These are phyloP conservation scores for Hymenoscyphus infarciens DNA, from an alignment of 2,329 filamentous ascomycete species.

Conservation along the genomic window DNA sequence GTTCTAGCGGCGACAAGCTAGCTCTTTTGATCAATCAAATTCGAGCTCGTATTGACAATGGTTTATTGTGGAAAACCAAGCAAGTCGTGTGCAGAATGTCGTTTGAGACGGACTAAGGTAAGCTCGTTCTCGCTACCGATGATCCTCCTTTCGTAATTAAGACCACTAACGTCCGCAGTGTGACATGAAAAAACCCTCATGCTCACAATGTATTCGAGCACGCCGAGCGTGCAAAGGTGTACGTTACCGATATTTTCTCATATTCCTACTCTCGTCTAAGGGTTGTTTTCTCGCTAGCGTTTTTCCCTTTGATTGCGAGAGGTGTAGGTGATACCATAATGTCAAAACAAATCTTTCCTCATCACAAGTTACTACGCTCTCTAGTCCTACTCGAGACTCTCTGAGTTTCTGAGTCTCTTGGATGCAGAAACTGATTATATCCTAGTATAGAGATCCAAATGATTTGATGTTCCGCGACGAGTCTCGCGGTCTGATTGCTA, in stretches of 20 bases:
- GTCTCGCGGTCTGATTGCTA: slow-evolving; percentile 35
- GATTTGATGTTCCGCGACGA: slow-evolving; percentile 58
- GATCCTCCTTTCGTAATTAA: neutral
- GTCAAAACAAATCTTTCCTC: neutral
- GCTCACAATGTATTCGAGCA: slow-evolving; percentile 53
- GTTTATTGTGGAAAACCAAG: slow-evolving; percentile 35
- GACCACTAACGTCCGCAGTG: slow-evolving; percentile 41
- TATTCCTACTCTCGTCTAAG: too few species aligned
- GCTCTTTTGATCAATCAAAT: neutral
- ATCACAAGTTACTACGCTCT: neutral
- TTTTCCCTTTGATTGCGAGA: too few species aligned
- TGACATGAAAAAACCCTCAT: slow-evolving; percentile 49
- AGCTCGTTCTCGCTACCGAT: neutral
- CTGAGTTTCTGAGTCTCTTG: neutral
- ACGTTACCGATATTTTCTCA: neutral
- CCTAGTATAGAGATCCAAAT: slow-evolving; percentile 48
- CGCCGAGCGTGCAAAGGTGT: slow-evolving; percentile 47
- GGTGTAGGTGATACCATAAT: too few species aligned
- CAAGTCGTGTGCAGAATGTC: slow-evolving; percentile 43
- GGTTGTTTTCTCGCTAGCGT: too few species aligned
- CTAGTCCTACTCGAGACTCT: neutral
- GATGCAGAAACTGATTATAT: neutral
- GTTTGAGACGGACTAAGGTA: slow-evolving; percentile 41
- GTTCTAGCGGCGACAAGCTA: neutral
- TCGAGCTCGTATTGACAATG: slow-evolving; percentile 20